Percentiles rank a stretch among this genome's conserved stretches.
These are phyloP conservation scores for Kentomonas sorsogonicus DNA, from an alignment of 208 protist species.

Conservation along the genomic window DNA sequence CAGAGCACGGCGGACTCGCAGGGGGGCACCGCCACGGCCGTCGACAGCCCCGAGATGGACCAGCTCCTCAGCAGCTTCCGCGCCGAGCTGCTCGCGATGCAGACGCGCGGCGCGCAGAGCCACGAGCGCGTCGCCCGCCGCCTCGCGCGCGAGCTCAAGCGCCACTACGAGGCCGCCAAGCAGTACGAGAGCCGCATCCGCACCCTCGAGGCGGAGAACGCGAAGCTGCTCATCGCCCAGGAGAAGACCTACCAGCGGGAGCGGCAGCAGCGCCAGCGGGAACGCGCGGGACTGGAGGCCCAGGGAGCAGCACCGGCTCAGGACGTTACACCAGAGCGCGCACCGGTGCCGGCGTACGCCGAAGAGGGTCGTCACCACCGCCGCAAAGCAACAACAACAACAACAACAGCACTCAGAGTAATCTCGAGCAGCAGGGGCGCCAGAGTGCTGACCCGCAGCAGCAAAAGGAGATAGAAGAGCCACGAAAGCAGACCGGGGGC, in stretches of 20 bases:
- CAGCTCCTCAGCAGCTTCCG: slow-evolving; percentile 36
- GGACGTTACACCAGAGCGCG: neutral
- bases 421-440: too few relatives aligned
- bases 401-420: neutral
- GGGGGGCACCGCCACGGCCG: slow-evolving; percentile 2
- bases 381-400: neutral
- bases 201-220: slow-evolving; percentile 35
- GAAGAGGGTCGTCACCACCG: neutral
- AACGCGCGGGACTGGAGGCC: neutral
- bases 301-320: neutral
- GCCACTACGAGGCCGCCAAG: slow-evolving; percentile 42
- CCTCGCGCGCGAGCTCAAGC: slow-evolving; percentile 45
- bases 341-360: neutral
- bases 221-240: slow-evolving; percentile 13
- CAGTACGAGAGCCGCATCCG: slow-evolving; percentile 56
- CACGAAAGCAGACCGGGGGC: too few relatives aligned
- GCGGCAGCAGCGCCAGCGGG: neutral
- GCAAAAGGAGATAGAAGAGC: too few relatives aligned
- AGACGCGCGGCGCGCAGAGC: slow-evolving; percentile 18
- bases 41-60: slow-evolving; percentile 27
- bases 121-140: slow-evolving; percentile 48
- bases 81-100: slow-evolving; percentile 24
- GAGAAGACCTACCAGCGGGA: neutral
- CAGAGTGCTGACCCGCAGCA: too few relatives aligned
- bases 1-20: neutral